Evolutionary conservation across 768 basidiomycete species (phyloP).

Genomic region (Cyclocybe aegerita): DNA sequence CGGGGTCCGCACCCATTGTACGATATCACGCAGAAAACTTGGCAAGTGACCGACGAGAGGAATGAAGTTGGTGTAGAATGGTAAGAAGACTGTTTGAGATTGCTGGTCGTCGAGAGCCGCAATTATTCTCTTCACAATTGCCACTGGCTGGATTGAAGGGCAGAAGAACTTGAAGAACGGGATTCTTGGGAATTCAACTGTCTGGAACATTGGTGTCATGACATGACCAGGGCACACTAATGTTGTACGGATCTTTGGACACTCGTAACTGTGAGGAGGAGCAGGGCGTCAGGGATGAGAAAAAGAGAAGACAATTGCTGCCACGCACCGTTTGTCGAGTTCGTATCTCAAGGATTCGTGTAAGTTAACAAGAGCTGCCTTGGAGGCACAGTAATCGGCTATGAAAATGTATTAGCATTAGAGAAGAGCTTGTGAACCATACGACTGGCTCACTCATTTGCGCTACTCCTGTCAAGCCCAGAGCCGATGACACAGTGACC

Average conservation of each 20-base stretch:
- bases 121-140: slow-evolving; percentile 81
- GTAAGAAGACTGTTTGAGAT: slow-evolving; percentile 66
- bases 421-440: not conserved
- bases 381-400: slow-evolving; percentile 93
- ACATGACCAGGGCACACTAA: slow-evolving; percentile 82
- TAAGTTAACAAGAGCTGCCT: slow-evolving; percentile 81
- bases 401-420: not conserved
- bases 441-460: slow-evolving; percentile 61
- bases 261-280: slow-evolving; percentile 51
- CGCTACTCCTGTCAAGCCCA: slow-evolving; percentile 69
- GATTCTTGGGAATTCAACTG: slow-evolving; percentile 46
- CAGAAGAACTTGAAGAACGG: slow-evolving; percentile 68
- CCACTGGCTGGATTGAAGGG: slow-evolving; percentile 71
- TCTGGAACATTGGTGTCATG: slow-evolving; percentile 76
- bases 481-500: slow-evolving; percentile 77
- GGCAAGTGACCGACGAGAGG: slow-evolving; percentile 60
- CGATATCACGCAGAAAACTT: slow-evolving; percentile 71
- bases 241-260: slow-evolving; percentile 83
- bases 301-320: not conserved
- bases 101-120: slow-evolving; percentile 79
- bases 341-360: slow-evolving; percentile 88
- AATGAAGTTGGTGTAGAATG: slow-evolving; percentile 67
- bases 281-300: slow-evolving; percentile 1
- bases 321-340: slow-evolving; percentile 67
- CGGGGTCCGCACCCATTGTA: slow-evolving; percentile 61